These are phyloP conservation scores for Mollisiaceae sp. DNA, from an alignment of 2,329 filamentous ascomycete genomes.

Conservation along the genomic window DNA sequence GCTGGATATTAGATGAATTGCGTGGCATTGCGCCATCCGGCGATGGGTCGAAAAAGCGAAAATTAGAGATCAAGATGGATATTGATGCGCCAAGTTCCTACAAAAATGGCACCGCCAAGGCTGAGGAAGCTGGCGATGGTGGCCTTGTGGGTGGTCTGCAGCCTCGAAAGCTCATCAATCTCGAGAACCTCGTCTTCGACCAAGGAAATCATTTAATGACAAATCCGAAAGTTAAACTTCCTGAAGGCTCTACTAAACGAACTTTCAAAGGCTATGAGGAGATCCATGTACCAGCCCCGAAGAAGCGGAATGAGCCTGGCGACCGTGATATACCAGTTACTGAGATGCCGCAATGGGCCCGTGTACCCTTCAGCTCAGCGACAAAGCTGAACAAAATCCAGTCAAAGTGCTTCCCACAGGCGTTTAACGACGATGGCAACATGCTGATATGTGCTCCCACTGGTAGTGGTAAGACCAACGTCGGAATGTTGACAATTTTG, in stretches of 20 bases:
- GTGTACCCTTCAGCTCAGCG: conserved; percentile 80
- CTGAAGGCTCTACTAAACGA: conserved; percentile 92
- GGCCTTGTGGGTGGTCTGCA: conserved; percentile 81
- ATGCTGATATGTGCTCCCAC: conserved; percentile 98
- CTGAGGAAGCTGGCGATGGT: conserved; percentile 65
- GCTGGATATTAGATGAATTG: conserved; percentile 86
- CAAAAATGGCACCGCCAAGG: conserved; percentile 52
- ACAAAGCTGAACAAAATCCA: conserved; percentile 94
- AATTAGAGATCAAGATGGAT: conserved; percentile 94
- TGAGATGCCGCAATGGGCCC: conserved; percentile 92
- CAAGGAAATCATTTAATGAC: conserved; percentile 99
- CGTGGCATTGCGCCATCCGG: conserved; percentile 70
- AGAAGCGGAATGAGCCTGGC: conserved; percentile 79
- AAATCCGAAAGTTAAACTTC: conserved; percentile 93
- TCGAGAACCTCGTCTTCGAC: conserved; percentile 96
- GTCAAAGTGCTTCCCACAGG: conserved; percentile 88
- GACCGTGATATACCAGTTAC: conserved; percentile 84
- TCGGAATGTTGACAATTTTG: conserved; percentile 95
- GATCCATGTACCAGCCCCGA: conserved; percentile 93
- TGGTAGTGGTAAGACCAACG: conserved; percentile 97
- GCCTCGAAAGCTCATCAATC: conserved; percentile 85
- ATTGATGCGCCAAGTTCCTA: conserved; percentile 74
- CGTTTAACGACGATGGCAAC: conserved; percentile 93
- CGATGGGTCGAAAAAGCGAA: conserved; percentile 60
- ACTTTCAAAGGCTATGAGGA: conserved; percentile 99